A percentile compares a stretch with the other conserved stretches of the same genome.
These are phyloP conservation scores for Gossypium stocksii DNA, from an alignment of 345 rosid species.

Conservation along the genomic window DNA sequence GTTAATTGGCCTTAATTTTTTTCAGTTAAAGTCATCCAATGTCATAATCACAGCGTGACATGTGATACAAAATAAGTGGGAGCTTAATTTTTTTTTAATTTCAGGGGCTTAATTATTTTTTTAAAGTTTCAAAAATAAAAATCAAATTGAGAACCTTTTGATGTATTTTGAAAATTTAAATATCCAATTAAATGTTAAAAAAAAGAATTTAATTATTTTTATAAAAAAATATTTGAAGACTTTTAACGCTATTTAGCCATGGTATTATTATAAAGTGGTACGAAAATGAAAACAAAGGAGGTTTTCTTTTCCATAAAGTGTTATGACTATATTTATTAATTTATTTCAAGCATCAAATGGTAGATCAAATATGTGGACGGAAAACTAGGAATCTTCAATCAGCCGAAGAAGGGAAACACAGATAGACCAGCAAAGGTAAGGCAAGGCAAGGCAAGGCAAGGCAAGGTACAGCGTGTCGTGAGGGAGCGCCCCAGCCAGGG, in stretches of 20 bases:
- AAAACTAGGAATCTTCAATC: background rate
- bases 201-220: too few species aligned
- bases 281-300: background rate
- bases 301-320: background rate
- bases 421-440: background rate
- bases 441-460: background rate
- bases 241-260: too few species aligned
- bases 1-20: too few species aligned
- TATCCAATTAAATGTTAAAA: too few species aligned
- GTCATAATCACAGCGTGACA: too few species aligned
- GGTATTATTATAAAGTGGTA: too few species aligned
- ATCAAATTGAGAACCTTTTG: fast-evolving
- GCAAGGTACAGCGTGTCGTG: background rate
- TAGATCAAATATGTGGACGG: background rate
- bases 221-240: fast-evolving
- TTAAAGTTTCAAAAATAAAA: too few species aligned
- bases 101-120: too few species aligned
- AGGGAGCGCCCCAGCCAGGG: too few species aligned
- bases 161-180: too few species aligned
- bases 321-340: background rate
- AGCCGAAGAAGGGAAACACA: background rate
- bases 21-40: fast-evolving
- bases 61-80: too few species aligned
- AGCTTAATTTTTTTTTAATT: too few species aligned
- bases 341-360: background rate